These are phyloP conservation scores for Globisporangium okanoganense DNA, from an alignment of 352 stramenopile species.

Conservation along the genomic window DNA sequence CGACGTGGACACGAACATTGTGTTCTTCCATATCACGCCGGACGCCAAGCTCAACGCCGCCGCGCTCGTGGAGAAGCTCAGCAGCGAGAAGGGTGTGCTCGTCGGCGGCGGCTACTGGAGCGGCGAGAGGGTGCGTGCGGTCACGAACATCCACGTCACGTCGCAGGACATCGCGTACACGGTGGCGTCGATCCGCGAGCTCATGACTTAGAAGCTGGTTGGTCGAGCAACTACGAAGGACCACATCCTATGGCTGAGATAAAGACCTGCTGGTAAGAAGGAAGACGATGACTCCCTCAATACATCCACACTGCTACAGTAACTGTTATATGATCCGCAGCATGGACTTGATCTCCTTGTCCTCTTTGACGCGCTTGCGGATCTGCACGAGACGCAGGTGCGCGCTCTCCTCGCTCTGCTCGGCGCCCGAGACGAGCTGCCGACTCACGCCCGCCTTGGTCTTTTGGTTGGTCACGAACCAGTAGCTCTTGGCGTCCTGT, in stretches of 20 bases:
- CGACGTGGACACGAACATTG: slow-evolving; percentile 87
- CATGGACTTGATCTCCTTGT: slow-evolving; percentile 72
- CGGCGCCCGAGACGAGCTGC: slow-evolving; percentile 8
- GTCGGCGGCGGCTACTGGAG: slow-evolving; percentile 60
- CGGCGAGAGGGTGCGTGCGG: slow-evolving; percentile 53
- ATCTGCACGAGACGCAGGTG: slow-evolving; percentile 22
- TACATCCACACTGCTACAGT: too few species aligned
- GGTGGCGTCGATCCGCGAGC: slow-evolving; percentile 45
- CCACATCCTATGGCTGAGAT: too few species aligned
- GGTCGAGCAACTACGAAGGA: not conserved
- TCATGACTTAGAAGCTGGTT: slow-evolving; percentile 31
- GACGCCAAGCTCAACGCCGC: slow-evolving; percentile 58
- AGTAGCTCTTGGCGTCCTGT: slow-evolving; percentile 64
- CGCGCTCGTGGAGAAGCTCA: slow-evolving; percentile 54
- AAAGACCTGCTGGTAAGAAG: too few species aligned
- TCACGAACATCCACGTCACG: slow-evolving; percentile 77
- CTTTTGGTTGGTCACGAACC: slow-evolving; percentile 58
- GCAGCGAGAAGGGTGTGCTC: slow-evolving; percentile 65
- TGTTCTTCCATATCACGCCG: slow-evolving; percentile 64
- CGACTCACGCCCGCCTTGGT: slow-evolving; percentile 28
- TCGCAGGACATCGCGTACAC: slow-evolving; percentile 59
- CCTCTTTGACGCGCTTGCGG: slow-evolving; percentile 43
- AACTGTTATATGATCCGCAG: slow-evolving; percentile 48
- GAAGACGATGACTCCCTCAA: too few species aligned
- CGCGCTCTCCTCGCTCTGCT: slow-evolving; percentile 16